Base-by-base conservation (phyloP, 2,329 filamentous ascomycete species). In the Didymella sp. region DNA sequence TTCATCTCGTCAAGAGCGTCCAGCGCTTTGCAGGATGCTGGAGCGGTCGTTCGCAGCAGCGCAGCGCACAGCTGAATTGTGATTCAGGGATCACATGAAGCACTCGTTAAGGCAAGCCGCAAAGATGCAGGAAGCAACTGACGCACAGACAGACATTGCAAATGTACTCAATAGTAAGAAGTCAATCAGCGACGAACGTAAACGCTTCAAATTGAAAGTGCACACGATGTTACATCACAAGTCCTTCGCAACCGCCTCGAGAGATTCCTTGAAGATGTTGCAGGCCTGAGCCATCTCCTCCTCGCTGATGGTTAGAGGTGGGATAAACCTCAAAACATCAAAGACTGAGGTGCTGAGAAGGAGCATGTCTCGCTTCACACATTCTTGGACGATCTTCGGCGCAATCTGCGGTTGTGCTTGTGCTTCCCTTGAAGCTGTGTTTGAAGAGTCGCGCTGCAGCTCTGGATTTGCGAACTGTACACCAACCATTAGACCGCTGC, bases 331-430 rank as follows among this genome's bases (percentile, higher is more conserved):
- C 24, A 72, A 24, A 2, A 72, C 69, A 30, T 72, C 69, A 15
- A 72, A 72, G 0, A 72, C 63, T 0, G 68, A 70, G n/a, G 69
- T 72, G 46, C 68, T 70, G 1, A 72, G 61, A 17, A 72, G 58
- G 41, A 72, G 58, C 69, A 72, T 72, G 38, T 72, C 50, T 3
- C 69, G 56, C 59, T 70, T 70, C 15, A 72, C 48, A 41, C 69
- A 67, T 38, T 72, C 68, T 27, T 66, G 62, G 4, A 72, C 69
- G 22, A 72, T 46, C 52, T 66, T 68, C 1, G 69, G 69, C 2
- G 63, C 68, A n/a, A 72, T 61, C 45, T 70, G 69, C 8, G 64
- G 58, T 46, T 61, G 63, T n/a, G 28, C 33, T 21, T 59, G 41
- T 44, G 61, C 60, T 5, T 66, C 40, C 24, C 40, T 40, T 12